Percentiles rank a stretch among this genome's conserved stretches.
phyloP scores from a whole-genome alignment of 352 stramenopile genomes.

The Phytophthora ohioensis region DNA sequence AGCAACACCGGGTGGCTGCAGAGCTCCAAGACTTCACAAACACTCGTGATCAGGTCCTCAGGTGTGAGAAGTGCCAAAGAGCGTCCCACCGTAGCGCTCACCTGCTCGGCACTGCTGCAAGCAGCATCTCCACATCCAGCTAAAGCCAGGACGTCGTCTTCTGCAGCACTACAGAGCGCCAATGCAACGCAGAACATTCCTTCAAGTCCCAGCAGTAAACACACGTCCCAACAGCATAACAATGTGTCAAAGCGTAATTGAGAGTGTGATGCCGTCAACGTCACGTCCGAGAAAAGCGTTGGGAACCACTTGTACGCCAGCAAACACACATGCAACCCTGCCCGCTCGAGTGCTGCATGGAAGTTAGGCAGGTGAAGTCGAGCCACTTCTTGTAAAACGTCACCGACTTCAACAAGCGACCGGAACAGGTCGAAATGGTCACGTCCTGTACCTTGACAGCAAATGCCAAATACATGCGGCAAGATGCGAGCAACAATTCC shows the following conservation, averaged over 20 bases:
- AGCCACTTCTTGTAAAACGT: slow-evolving; percentile 80
- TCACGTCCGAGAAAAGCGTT: slow-evolving; percentile 88
- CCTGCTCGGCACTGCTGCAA: slow-evolving; percentile 62
- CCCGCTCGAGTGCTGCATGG: slow-evolving; percentile 56
- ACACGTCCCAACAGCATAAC: slow-evolving; percentile 83
- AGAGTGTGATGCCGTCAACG: slow-evolving; percentile 73
- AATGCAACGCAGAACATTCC: slow-evolving; percentile 82
- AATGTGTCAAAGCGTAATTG: slow-evolving; percentile 83
- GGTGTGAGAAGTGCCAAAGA: slow-evolving; percentile 59
- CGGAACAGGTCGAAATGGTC: slow-evolving; percentile 79
- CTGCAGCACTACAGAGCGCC: slow-evolving; percentile 70
- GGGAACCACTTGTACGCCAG: slow-evolving; percentile 92
- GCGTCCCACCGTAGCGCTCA: slow-evolving; percentile 68
- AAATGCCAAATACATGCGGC: slow-evolving; percentile 82
- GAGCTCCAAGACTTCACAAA: slow-evolving; percentile 84
- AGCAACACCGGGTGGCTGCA: slow-evolving; percentile 80
- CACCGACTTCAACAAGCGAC: slow-evolving; percentile 77
- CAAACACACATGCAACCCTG: slow-evolving; percentile 76
- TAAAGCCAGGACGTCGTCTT: slow-evolving; percentile 62
- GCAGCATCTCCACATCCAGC: slow-evolving; percentile 27
- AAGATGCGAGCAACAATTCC: slow-evolving; percentile 73
- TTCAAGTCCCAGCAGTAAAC: slow-evolving; percentile 80
- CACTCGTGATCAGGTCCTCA: slow-evolving; percentile 73
- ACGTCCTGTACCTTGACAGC: slow-evolving; percentile 40
- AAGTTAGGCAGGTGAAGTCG: slow-evolving; percentile 74